Percentiles rank a stretch among this genome's conserved stretches.
phyloP scores from a whole-genome alignment of 192 early-diverging fungal species.

The Podila horticola region DNA sequence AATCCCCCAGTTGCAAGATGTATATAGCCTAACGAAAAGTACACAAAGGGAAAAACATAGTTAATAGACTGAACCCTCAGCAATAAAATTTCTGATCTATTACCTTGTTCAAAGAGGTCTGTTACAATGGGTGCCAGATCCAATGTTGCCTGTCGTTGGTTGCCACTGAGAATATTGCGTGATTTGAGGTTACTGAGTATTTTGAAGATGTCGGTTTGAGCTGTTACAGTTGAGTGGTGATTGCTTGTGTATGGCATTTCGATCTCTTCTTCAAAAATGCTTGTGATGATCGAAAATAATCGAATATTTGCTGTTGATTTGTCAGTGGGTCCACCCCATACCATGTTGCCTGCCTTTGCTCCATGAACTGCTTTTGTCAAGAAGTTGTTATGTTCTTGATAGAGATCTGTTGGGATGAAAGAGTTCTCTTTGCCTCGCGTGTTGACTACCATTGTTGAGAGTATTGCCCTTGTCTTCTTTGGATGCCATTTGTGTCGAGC shows the following conservation, averaged over 20 bases:
- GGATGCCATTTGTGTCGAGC: neutral
- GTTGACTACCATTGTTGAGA: neutral
- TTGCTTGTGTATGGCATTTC: slow-evolving; percentile 1
- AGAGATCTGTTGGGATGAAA: slow-evolving; percentile 3
- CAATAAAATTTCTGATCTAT: too few species aligned
- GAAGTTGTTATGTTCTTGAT: slow-evolving; percentile 8
- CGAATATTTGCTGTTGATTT: neutral
- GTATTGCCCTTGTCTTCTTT: neutral
- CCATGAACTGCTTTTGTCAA: neutral
- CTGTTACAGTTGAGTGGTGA: neutral
- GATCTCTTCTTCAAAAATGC: neutral
- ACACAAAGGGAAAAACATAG: too few species aligned
- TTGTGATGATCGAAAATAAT: neutral
- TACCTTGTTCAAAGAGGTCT: too few species aligned
- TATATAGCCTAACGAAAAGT: too few species aligned
- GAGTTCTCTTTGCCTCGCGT: neutral
- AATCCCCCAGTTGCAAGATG: too few species aligned
- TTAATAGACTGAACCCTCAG: too few species aligned
- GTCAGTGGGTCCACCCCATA: neutral
- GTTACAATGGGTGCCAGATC: too few species aligned
- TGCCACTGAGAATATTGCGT: too few species aligned
- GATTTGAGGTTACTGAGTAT: too few species aligned
- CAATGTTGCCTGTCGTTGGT: too few species aligned
- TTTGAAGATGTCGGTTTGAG: neutral
- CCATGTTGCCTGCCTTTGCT: neutral